These are phyloP conservation scores for Prunus padus DNA, from an alignment of 306 rosid species.

Conservation along the genomic window DNA sequence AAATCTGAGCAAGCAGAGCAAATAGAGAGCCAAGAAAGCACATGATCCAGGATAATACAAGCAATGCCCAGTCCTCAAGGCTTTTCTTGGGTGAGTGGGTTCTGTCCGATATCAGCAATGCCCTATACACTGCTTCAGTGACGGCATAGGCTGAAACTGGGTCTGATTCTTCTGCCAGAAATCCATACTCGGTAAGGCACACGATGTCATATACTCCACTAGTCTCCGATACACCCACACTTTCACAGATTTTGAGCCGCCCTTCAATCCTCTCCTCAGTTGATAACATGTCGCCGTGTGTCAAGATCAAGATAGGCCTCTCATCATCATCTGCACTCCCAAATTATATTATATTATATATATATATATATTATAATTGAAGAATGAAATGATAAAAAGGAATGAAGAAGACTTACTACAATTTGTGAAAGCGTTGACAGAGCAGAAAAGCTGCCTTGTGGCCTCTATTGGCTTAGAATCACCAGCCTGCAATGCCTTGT, in stretches of 20 bases:
- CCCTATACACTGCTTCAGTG: conserved; percentile 40
- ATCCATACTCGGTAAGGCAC: conserved; percentile 43
- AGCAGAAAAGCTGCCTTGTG: conserved; percentile 34
- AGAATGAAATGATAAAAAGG: no score
- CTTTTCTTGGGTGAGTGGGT: conserved; percentile 35
- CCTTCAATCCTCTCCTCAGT: conserved; percentile 48
- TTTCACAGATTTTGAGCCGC: conserved; percentile 35
- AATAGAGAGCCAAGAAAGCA: conserved; percentile 35
- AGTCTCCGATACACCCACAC: conserved; percentile 35
- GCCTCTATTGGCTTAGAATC: conserved; percentile 36
- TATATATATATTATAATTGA: no score
- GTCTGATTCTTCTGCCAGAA: conserved; percentile 42
- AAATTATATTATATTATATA: not conserved
- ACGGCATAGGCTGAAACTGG: conserved; percentile 43
- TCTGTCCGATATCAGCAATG: conserved; percentile 39
- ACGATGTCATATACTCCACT: conserved; percentile 44
- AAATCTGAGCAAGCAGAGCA: conserved; percentile 35
- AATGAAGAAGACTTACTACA: conserved; percentile 23
- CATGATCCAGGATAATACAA: conserved; percentile 28
- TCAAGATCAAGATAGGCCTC: conserved; percentile 40
- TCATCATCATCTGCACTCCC: conserved; percentile 28
- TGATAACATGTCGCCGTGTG: conserved; percentile 47
- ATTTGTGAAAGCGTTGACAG: conserved; percentile 18
- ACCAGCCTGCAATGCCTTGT: conserved; percentile 31
- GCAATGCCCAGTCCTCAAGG: conserved; percentile 26